Base-by-base conservation (phyloP, 306 rosid genomes). In the Clitoria ternatea region DNA sequence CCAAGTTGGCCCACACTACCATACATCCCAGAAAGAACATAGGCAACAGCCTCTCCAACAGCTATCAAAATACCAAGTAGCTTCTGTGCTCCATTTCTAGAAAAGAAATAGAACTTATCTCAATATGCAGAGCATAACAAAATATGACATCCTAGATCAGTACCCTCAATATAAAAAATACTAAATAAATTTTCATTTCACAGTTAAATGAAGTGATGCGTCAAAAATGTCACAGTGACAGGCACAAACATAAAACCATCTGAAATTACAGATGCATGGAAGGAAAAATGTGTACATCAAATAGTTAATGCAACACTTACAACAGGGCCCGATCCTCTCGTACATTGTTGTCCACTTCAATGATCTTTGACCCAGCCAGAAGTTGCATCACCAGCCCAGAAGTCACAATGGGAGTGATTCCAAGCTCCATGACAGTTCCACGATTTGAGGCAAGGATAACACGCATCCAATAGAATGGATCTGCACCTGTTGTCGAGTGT, bases 1-100 rank as follows among this genome's bases (percentile, higher is more conserved):
- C 97, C 98, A 74, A 94, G 98, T 73, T 94, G 98, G 73, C 93
- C 89, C 70, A 94, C 98, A 56, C 98, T 94, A 48, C 97, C 97
- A 66, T 89, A 94, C 97, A 94, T 90, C 55, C 97, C 97, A 0
- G 97, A 94, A 70, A 91, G 94, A 60, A 94, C 98, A 72, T 94
- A 94, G 5, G 98, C 98, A 84, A 94, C 98, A 0, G 96, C 98
- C 85, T 94, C 98, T 65, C 98, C 98, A 35, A 94, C 63, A 48
- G 98, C 96, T 49, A 94, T 94, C 85, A 94, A 77, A 67, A 94
- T 90, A 45, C 98, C 97, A 83, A 90, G 84, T 40, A 94, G 84
- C 64, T 90, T 94, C 60, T 94, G 94, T 22, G 96, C 98, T 59
- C 98, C 98, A 52, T 89, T 94, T 20, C 97, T 90, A 79, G 19